Conservation (phyloP, 495 filamentous ascomycete species). For the Lichina pygmaea region DNA sequence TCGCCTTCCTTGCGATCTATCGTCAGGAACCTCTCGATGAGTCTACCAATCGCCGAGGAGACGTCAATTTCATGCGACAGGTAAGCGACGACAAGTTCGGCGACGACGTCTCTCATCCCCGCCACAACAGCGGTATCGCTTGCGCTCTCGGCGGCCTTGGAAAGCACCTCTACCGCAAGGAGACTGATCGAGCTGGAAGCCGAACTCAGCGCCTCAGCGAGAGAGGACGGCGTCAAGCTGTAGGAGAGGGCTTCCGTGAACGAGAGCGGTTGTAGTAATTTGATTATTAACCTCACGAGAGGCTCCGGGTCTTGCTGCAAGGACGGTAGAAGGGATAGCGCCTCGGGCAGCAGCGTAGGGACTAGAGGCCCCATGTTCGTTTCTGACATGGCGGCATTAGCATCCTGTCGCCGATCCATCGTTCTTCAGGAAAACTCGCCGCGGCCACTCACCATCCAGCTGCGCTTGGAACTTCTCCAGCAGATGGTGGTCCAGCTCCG, state of each 20-base stretch:
- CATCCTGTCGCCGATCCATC: neutral
- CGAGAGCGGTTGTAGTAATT: slow-evolving; percentile 22
- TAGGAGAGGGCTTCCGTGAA: slow-evolving; percentile 19
- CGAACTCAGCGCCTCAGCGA: neutral
- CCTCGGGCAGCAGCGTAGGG: slow-evolving; percentile 18
- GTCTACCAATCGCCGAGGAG: slow-evolving; percentile 35
- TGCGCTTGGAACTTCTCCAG: slow-evolving; percentile 1
- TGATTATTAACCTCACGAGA: slow-evolving; percentile 21
- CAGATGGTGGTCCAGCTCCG: neutral
- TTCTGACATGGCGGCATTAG: neutral
- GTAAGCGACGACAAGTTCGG: slow-evolving; percentile 39
- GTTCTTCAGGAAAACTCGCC: neutral
- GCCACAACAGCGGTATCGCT: slow-evolving; percentile 43
- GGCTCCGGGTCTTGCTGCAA: slow-evolving; percentile 22
- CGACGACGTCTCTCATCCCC: slow-evolving; percentile 31
- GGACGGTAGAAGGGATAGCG: slow-evolving; percentile 20
- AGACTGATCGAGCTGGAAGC: slow-evolving; percentile 21
- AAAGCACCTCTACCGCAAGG: slow-evolving; percentile 39
- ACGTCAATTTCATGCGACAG: slow-evolving; percentile 44
- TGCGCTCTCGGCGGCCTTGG: slow-evolving; percentile 34
- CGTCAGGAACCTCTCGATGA: slow-evolving; percentile 43
- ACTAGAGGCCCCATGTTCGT: slow-evolving; percentile 19
- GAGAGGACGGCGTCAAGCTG: slow-evolving; percentile 16
- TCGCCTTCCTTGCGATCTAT: slow-evolving; percentile 31
- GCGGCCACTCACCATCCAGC: neutral